phyloP scores from a whole-genome alignment of 768 basidiomycete species.

The Serendipita sp. region DNA sequence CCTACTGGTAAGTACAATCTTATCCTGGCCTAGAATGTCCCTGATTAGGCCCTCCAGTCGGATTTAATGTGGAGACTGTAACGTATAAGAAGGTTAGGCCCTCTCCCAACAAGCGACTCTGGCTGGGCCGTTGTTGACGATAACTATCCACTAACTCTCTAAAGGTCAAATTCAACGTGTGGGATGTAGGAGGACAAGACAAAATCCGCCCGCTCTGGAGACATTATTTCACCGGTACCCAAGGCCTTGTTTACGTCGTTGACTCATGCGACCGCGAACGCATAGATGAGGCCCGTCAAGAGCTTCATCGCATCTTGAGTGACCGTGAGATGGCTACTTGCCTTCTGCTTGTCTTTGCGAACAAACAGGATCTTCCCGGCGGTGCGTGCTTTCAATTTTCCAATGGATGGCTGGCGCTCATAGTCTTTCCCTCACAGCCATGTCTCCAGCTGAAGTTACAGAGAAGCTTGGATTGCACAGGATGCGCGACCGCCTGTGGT shows the following conservation, averaged over 20 bases:
- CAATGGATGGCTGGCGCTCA: neutral
- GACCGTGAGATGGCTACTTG: slow-evolving; percentile 99
- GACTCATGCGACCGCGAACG: slow-evolving; percentile 92
- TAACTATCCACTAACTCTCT: neutral
- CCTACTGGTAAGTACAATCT: slow-evolving; percentile 54
- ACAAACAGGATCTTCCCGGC: slow-evolving; percentile 96
- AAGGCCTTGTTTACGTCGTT: slow-evolving; percentile 95
- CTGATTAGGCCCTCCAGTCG: slow-evolving; percentile 35
- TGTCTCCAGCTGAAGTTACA: slow-evolving; percentile 98
- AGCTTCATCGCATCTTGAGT: slow-evolving; percentile 86
- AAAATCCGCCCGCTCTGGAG: slow-evolving; percentile 97
- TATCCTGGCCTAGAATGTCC: neutral
- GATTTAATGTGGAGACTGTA: slow-evolving; percentile 98
- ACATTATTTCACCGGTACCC: slow-evolving; percentile 98
- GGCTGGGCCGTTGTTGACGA: neutral
- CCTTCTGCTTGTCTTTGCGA: slow-evolving; percentile 91
- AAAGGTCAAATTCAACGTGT: slow-evolving; percentile 66
- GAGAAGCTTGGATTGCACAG: slow-evolving; percentile 89
- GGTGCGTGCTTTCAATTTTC: slow-evolving; percentile 35
- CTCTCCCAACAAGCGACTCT: too few relatives aligned
- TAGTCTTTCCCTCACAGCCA: slow-evolving; percentile 35
- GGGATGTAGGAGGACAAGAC: slow-evolving; percentile 99
- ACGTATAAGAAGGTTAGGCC: slow-evolving; percentile 79
- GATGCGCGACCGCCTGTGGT: slow-evolving; percentile 97
- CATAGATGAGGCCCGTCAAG: slow-evolving; percentile 91